These are phyloP conservation scores for Apocynum venetum DNA, from an alignment of 257 asterid genomes.

Conservation along the genomic window DNA sequence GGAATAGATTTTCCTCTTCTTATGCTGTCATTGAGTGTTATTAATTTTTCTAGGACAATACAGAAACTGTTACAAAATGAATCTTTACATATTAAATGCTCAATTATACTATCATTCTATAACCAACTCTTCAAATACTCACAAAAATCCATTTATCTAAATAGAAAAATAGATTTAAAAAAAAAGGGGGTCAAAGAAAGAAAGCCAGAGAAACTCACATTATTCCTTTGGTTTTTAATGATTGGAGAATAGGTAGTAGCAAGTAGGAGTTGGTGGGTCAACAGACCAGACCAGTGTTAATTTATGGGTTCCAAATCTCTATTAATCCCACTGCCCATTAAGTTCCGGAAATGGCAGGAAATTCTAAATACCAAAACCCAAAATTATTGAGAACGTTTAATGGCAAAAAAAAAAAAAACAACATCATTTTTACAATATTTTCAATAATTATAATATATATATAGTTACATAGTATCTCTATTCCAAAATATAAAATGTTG, in stretches of 20 bases:
- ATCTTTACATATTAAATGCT: background rate
- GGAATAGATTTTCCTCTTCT: constrained; percentile 16
- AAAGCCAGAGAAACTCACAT: constrained; percentile 26
- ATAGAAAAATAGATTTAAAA: background rate
- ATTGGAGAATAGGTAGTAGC: constrained; percentile 13
- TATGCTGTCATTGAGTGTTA: constrained; percentile 19
- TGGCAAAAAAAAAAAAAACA: no score
- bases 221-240: constrained; percentile 35
- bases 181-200: constrained; percentile 4
- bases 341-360: no score
- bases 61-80: background rate
- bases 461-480: no score
- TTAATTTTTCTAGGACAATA: background rate
- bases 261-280: constrained; percentile 37
- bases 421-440: no score
- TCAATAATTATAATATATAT: no score
- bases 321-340: background rate
- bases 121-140: background rate
- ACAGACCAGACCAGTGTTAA: constrained; percentile 19
- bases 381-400: no score
- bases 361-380: no score
- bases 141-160: constrained; percentile 4
- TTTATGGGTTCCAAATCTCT: constrained; percentile 20
- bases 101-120: background rate
- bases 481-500: no score